Base-by-base conservation (phyloP, 768 basidiomycete species). In the Tulasnella sp. region DNA sequence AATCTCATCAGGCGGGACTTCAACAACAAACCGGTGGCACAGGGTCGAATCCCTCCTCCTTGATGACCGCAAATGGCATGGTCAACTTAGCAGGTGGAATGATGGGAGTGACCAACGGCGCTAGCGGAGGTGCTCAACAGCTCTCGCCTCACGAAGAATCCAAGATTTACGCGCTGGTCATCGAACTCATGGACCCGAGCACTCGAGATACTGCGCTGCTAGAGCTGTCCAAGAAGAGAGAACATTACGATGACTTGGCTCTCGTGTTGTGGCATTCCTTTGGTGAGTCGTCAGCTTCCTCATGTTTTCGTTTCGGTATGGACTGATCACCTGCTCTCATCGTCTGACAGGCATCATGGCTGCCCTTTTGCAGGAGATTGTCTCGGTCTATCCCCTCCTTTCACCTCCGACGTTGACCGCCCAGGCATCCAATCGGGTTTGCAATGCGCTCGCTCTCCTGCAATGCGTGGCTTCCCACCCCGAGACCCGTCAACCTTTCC, bases 391-490 rank as follows among this genome's bases (percentile, higher is more conserved):
- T 80, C 95, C 96, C 5, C 85, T 95, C 70, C 87, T 99, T 71
- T 92, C 92, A 9, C 97, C 97, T 0, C 95, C 97, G 3, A 92
- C 94, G 76, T 88, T 99, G 73, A 97, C 95, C 16, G 97, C 97
- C 1, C 95, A 96, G 81, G 94, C 95, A 64, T 97, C 95, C 12
- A 99, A 99, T 81, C 89, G 97, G 66, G 97, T 99, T 65, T 99
- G 97, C 84, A 99, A 99, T 81, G 96, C 97, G 32, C 88, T 99
- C 62, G 97, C 97, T 8, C 87, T 99, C 59, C 83, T 99, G 66
- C 97, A 99, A 82, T 99, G 97, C 80, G 97, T 99, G 63, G 97
- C 97, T 32, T 96, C 94, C 74, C 97, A 99, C 79, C 86, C 93
- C 1, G 97, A 99, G 76, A 99, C 97, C 5, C 86, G 97, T 72